Evolutionary conservation across 306 rosid species (phyloP), one percentile per base, ranked within the genome.

Genomic region (Dalbergia oliveri): DNA sequence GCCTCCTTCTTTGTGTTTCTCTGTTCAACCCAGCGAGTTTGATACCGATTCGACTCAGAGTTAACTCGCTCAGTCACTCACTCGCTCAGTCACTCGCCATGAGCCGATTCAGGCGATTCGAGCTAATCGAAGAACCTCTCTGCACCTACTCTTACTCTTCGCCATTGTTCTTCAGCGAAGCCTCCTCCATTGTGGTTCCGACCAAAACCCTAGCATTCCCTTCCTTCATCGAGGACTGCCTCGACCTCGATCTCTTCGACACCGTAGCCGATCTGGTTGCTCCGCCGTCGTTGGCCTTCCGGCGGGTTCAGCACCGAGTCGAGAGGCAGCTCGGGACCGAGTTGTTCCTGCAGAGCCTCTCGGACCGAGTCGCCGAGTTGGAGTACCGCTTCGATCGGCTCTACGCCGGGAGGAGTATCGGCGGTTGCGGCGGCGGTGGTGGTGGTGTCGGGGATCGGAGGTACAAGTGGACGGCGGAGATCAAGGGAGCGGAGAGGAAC

Each of bases 391-490:
- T 94, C 49, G 91, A 94, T 31, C 90, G 93, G 57, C 80, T 88
- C 11, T 15, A 35, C 10, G 56, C 5, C 14, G 86, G 82, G 61
- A 81, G 83, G 69, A 89, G 44, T 6, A 10, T 8, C 50, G 50
- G 50, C 11, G 50, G 50, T 8, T 0, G 26, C 26, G 26, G 58
- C 19, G 56, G 6, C 56, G 47, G 58, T 9, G 56, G 6, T 18
- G 47, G 58, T 47, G 60, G 37, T 2, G 53, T 79, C 3, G 75
- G 87, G 2, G 89, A 89, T 54, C 90, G 97, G 81, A 95, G 93
- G 88, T 93, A 95, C 88, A 89, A 90, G 11, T 91, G 88, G 94
- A 91, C 93, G 64, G 89, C 94, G 77, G 97, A 93, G 88, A 90
- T 91, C 76, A 91, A 89, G 87, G 88, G 81, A 8, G 62, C 76